Evolutionary conservation across 306 rosid species (phyloP).

Genomic region (Echinosophora koreensis): DNA sequence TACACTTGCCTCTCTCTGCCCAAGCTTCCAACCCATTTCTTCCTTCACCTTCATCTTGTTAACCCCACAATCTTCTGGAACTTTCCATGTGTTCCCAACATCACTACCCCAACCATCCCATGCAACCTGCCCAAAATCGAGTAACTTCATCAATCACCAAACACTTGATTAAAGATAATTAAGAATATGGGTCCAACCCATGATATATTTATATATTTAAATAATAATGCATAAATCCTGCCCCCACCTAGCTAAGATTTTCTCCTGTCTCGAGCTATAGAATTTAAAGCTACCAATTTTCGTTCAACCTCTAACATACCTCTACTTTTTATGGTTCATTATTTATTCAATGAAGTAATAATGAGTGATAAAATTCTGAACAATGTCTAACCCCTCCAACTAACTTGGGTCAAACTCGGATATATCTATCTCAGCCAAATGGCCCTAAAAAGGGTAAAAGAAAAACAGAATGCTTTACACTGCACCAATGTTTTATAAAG

Average conservation of each 20-base stretch:
- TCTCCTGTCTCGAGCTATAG: background rate
- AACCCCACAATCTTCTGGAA: constrained; percentile 55
- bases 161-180: background rate
- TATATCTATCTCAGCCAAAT: too few species aligned
- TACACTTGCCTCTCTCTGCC: constrained; percentile 85
- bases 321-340: background rate
- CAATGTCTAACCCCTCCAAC: too few species aligned
- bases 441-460: too few species aligned
- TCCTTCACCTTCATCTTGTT: constrained; percentile 42
- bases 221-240: background rate
- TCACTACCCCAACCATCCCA: constrained; percentile 60
- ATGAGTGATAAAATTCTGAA: background rate
- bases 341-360: constrained; percentile 1
- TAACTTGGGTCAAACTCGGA: too few species aligned
- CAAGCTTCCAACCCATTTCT: constrained; percentile 55
- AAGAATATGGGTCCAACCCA: background rate
- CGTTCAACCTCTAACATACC: background rate
- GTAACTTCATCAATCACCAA: constrained; percentile 1
- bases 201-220: background rate
- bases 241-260: background rate
- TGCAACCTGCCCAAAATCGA: constrained; percentile 45
- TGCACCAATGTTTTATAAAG: background rate
- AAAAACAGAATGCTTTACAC: background rate
- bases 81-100: constrained; percentile 65
- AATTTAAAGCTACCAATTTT: background rate